Percentiles rank a stretch among this genome's conserved stretches.
Conservation (phyloP, 805 yeast species). For the Lipomyces kockii region DNA sequence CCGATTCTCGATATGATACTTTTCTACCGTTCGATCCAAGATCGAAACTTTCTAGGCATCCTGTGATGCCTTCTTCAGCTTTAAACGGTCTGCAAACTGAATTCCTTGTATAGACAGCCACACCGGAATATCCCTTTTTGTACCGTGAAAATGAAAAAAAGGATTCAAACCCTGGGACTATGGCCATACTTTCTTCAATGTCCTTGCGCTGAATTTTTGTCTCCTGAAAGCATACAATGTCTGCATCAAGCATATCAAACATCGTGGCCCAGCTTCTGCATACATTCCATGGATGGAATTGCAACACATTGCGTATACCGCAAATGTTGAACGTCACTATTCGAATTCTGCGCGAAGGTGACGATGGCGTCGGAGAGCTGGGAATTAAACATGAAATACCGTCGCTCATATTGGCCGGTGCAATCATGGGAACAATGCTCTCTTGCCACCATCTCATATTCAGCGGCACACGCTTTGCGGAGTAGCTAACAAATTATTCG, state of each 20-base stretch:
- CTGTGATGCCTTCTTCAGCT: constrained; percentile 94
- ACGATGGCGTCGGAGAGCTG: background rate
- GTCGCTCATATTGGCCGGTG: background rate
- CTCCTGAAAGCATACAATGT: constrained; percentile 86
- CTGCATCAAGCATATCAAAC: constrained; percentile 64
- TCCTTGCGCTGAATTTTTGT: constrained; percentile 66
- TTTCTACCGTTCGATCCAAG: constrained; percentile 20
- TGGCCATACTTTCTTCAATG: constrained; percentile 54
- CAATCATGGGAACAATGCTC: background rate
- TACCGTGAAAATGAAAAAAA: constrained; percentile 69
- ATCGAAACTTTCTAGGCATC: constrained; percentile 49
- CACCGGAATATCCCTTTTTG: constrained; percentile 90
- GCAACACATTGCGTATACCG: constrained; percentile 77
- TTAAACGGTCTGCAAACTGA: constrained; percentile 46
- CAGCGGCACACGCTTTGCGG: no score
- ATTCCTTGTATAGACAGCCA: constrained; percentile 73
- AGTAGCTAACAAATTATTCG: no score
- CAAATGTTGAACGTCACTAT: constrained; percentile 80
- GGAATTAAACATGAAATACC: background rate
- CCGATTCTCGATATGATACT: constrained; percentile 41
- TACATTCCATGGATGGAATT: constrained; percentile 83
- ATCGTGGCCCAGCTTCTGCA: constrained; percentile 49
- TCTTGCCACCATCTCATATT: no score
- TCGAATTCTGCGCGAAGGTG: constrained; percentile 46
- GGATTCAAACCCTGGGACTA: constrained; percentile 60